A percentile compares a stretch with the other conserved stretches of the same genome.
Conservation (phyloP, 768 basidiomycete genomes). For the Cubamyces sp. region DNA sequence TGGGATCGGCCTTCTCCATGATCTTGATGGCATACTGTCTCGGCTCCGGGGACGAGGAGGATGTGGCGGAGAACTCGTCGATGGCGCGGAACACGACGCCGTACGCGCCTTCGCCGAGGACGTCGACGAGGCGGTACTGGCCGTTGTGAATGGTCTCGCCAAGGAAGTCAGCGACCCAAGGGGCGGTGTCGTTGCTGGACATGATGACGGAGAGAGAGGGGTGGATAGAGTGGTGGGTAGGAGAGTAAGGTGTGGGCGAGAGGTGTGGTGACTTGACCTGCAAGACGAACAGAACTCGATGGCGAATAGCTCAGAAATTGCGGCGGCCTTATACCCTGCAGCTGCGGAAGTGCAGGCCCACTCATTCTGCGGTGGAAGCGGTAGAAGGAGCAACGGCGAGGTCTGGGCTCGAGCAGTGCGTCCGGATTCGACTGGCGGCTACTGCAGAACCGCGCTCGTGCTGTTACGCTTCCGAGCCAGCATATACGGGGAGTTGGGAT, state of each 20-base stretch:
- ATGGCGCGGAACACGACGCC: constrained; percentile 36
- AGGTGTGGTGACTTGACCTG: constrained; percentile 16
- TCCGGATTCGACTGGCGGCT: neutral
- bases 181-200: constrained; percentile 1
- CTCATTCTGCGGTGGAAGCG: neutral
- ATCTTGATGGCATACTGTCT: constrained; percentile 34
- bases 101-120: constrained; percentile 33
- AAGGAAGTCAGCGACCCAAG: constrained; percentile 23
- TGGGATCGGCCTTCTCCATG: constrained; percentile 26
- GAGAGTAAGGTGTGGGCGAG: neutral
- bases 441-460: neutral
- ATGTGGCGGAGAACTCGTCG: constrained; percentile 16
- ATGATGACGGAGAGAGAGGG: neutral
- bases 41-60: constrained; percentile 18
- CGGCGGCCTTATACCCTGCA: neutral
- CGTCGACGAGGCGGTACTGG: constrained; percentile 28
- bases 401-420: neutral
- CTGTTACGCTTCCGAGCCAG: neutral
- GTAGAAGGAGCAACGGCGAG: neutral
- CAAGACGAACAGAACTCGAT: constrained; percentile 15
- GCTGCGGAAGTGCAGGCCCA: neutral
- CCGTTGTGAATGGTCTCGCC: constrained; percentile 30
- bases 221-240: neutral
- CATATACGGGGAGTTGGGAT: no score
- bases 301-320: neutral